A percentile compares a stretch with the other conserved stretches of the same genome.
Conservation (phyloP, 169 alveolate species). For the Plasmodium berghei region DNA sequence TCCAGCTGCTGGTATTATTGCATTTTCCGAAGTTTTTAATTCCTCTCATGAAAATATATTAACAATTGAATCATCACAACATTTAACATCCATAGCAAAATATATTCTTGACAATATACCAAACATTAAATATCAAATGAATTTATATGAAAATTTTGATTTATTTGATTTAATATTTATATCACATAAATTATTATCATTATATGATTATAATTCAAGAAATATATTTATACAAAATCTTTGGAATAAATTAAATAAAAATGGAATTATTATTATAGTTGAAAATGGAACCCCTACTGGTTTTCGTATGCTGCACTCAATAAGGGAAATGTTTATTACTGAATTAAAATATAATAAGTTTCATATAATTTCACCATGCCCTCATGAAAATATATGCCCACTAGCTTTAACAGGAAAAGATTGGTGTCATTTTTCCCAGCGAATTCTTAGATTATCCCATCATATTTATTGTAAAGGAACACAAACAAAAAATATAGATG, state of each 20-base stretch:
- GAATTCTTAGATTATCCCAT: conserved; percentile 88
- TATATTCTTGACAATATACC: conserved; percentile 74
- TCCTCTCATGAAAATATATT: conserved; percentile 49
- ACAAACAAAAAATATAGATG: conserved; percentile 83
- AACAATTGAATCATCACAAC: conserved; percentile 81
- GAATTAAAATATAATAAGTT: conserved; percentile 84
- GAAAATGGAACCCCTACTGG: conserved; percentile 94
- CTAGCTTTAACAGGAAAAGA: conserved; percentile 91
- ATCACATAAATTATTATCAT: conserved; percentile 73
- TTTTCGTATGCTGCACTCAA: conserved; percentile 89
- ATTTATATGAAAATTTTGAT: conserved; percentile 77
- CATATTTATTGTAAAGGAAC: conserved; percentile 88
- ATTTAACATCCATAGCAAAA: conserved; percentile 79
- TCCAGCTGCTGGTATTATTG: conserved; percentile 70
- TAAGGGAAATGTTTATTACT: conserved; percentile 89
- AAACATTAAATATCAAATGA: conserved; percentile 77
- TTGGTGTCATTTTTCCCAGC: conserved; percentile 92
- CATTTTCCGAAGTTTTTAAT: conserved; percentile 71
- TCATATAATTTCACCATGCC: conserved; percentile 91
- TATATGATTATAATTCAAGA: conserved; percentile 72
- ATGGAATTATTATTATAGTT: conserved; percentile 82
- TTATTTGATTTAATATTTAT: conserved; percentile 78
- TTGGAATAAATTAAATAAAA: conserved; percentile 79
- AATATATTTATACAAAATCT: conserved; percentile 80
- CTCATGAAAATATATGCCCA: conserved; percentile 93